Conservation (phyloP, 768 basidiomycete species). For the Phallus indusiatus region DNA sequence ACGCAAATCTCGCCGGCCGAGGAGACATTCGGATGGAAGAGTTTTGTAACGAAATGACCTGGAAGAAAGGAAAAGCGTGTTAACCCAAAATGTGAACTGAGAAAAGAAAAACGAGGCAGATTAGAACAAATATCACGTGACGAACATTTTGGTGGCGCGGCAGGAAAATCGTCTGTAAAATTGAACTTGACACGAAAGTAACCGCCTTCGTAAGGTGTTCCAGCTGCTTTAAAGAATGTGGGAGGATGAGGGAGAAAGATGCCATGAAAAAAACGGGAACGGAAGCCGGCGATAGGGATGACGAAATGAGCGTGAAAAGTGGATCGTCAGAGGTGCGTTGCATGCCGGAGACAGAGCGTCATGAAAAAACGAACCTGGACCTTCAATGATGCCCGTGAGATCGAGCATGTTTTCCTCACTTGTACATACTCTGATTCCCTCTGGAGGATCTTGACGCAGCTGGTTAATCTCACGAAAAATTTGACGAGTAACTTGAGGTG, state of each 20-base stretch:
- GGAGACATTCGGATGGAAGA: slow-evolving; percentile 96
- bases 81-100: not conserved
- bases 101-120: slow-evolving; percentile 2
- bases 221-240: slow-evolving; percentile 26
- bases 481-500: slow-evolving; percentile 52
- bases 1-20: slow-evolving; percentile 88
- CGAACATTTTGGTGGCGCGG: slow-evolving; percentile 88
- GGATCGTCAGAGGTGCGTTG: slow-evolving; percentile 7
- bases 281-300: not conserved
- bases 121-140: slow-evolving; percentile 11
- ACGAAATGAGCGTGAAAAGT: slow-evolving; percentile 5
- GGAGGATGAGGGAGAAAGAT: not conserved
- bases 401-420: slow-evolving; percentile 85
- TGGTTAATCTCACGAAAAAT: slow-evolving; percentile 81
- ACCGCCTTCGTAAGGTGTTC: slow-evolving; percentile 64
- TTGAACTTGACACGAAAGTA: slow-evolving; percentile 72
- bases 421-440: slow-evolving; percentile 83
- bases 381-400: slow-evolving; percentile 80
- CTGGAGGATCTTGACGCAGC: slow-evolving; percentile 74
- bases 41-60: slow-evolving; percentile 53
- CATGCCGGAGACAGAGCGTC: not conserved
- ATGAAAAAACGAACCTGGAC: slow-evolving; percentile 59
- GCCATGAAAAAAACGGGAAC: not conserved
- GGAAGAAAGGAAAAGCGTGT: not conserved
- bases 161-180: slow-evolving; percentile 91